These are phyloP conservation scores for Xylaria castorea DNA, from an alignment of 495 filamentous ascomycete genomes.

Conservation along the genomic window DNA sequence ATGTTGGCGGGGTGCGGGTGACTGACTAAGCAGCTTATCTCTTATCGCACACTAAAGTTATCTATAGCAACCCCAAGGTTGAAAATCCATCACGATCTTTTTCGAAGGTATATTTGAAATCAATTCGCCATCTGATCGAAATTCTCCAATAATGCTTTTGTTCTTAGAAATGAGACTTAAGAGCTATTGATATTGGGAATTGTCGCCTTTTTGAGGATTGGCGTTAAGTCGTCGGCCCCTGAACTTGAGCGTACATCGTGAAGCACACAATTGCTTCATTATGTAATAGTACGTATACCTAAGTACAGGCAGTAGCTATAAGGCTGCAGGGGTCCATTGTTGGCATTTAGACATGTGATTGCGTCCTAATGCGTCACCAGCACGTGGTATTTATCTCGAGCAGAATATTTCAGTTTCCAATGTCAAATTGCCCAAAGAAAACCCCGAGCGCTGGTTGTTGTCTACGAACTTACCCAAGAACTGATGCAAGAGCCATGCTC, in stretches of 20 bases:
- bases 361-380: slow-evolving; percentile 23
- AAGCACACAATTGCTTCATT: slow-evolving; percentile 22
- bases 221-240: not conserved
- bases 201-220: not conserved
- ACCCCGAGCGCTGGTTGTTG: not conserved
- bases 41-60: slow-evolving; percentile 14
- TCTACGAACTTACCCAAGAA: not conserved
- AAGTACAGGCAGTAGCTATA: slow-evolving; percentile 15
- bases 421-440: not conserved
- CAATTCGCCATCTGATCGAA: not conserved
- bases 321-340: slow-evolving; percentile 31
- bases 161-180: not conserved
- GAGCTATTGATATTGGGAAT: too few species aligned
- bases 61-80: not conserved
- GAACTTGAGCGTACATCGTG: slow-evolving; percentile 15
- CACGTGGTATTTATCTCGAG: slow-evolving; percentile 22
- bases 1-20: slow-evolving; percentile 19
- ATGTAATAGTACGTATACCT: slow-evolving; percentile 27
- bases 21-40: slow-evolving; percentile 29
- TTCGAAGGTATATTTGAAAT: not conserved
- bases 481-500: not conserved
- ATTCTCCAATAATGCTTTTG: not conserved
- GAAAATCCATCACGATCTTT: not conserved
- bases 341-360: slow-evolving; percentile 37
- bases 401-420: slow-evolving; percentile 2